phyloP scores from a whole-genome alignment of 2,329 filamentous ascomycete species.

The Stachybotrys chlorohalonatus region DNA sequence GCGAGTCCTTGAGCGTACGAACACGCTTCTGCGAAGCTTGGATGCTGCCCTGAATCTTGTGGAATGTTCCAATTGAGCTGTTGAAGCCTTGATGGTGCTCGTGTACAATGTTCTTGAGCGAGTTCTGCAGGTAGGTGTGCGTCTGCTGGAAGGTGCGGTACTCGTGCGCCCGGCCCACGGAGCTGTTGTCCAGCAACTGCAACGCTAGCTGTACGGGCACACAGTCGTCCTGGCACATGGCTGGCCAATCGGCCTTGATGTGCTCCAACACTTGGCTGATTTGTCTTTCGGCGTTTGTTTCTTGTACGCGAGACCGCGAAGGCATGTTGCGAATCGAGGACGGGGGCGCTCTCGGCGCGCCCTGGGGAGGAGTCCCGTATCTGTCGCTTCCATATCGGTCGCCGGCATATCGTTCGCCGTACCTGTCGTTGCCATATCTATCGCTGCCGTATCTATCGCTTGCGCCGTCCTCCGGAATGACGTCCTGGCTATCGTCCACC shows the following conservation, averaged over 20 bases:
- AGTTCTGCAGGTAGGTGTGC: slow-evolving; percentile 82
- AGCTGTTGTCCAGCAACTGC: slow-evolving; percentile 88
- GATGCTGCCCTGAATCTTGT: slow-evolving; percentile 94
- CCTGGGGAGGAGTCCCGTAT: slow-evolving; percentile 27
- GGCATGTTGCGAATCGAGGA: slow-evolving; percentile 22
- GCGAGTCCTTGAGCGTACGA: slow-evolving; percentile 70
- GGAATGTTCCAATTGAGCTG: slow-evolving; percentile 96
- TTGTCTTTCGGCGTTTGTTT: slow-evolving; percentile 45
- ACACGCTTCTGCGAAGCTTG: slow-evolving; percentile 81
- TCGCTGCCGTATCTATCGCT: slow-evolving; percentile 33
- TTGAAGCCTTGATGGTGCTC: slow-evolving; percentile 99
- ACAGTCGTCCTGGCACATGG: slow-evolving; percentile 82
- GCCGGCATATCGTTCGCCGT: slow-evolving; percentile 17
- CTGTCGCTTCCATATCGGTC: slow-evolving; percentile 35
- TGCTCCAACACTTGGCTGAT: slow-evolving; percentile 63
- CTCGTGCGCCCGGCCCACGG: slow-evolving; percentile 81
- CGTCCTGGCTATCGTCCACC: slow-evolving; percentile 6
- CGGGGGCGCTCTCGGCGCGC: slow-evolving; percentile 18
- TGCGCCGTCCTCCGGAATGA: slow-evolving; percentile 22
- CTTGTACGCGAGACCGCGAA: slow-evolving; percentile 26
- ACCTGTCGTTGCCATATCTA: slow-evolving; percentile 37
- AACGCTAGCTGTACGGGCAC: slow-evolving; percentile 91
- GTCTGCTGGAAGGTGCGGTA: slow-evolving; percentile 78
- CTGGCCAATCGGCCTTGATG: slow-evolving; percentile 83
- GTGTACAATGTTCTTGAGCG: slow-evolving; percentile 90